These are phyloP conservation scores for Ulmus americana DNA, from an alignment of 331 rosid genomes.

Conservation along the genomic window DNA sequence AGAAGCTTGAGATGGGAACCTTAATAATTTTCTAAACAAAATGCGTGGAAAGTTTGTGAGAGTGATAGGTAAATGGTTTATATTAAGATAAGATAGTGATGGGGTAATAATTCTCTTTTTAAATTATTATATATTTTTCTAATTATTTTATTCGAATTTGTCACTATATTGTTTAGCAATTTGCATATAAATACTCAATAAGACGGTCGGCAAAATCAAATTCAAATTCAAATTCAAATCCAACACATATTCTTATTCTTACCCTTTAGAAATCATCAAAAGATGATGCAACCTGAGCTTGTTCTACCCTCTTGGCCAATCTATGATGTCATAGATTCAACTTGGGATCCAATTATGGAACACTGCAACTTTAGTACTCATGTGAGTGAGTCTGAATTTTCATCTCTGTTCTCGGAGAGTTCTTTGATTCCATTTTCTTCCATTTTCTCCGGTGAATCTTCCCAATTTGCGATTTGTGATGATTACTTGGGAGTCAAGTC, in stretches of 20 bases:
- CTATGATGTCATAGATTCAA: constrained; percentile 23
- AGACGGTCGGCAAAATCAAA: neutral
- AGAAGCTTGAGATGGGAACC: constrained; percentile 29
- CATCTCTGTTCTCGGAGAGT: constrained; percentile 23
- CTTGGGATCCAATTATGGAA: constrained; percentile 28
- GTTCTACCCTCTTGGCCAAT: constrained; percentile 33
- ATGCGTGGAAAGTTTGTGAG: constrained; percentile 12
- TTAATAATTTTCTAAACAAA: constrained; percentile 3
- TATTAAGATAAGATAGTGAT: constrained; percentile 18
- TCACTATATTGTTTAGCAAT: neutral
- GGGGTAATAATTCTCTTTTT: constrained; percentile 4
- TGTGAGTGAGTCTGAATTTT: constrained; percentile 27
- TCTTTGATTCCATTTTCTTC: constrained; percentile 22
- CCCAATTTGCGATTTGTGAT: constrained; percentile 20
- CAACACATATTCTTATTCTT: neutral
- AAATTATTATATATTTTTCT: neutral
- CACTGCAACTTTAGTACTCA: constrained; percentile 21
- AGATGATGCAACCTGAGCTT: constrained; percentile 34
- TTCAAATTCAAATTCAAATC: neutral
- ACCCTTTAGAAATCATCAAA: constrained; percentile 4
- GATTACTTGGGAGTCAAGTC: constrained; percentile 28
- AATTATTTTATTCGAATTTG: constrained; percentile 6
- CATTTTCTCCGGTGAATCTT: constrained; percentile 20
- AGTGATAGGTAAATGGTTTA: constrained; percentile 7
- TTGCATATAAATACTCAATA: constrained; percentile 1